These are phyloP conservation scores for Penstemon newberryi DNA, from an alignment of 257 asterid genomes.

Conservation along the genomic window DNA sequence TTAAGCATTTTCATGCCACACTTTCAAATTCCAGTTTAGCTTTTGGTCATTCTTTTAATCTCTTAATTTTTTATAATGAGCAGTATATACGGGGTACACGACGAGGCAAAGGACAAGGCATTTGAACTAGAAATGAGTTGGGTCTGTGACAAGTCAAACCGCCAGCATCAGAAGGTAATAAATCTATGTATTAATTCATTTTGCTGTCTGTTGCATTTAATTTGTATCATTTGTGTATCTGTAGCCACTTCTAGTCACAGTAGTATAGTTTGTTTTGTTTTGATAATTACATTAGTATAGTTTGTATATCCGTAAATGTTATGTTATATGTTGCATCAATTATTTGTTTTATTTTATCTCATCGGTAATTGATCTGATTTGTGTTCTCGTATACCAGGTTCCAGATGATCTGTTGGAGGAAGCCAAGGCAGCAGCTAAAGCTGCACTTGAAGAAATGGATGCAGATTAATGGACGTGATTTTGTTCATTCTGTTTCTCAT, in stretches of 20 bases:
- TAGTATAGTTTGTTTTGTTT: too few species aligned
- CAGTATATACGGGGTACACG: constrained; percentile 95
- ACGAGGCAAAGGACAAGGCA: constrained; percentile 98
- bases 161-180: constrained; percentile 91
- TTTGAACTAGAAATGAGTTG: constrained; percentile 96
- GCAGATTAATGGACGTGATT: constrained; percentile 51
- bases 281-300: too few species aligned
- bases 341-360: too few species aligned
- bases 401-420: constrained; percentile 76
- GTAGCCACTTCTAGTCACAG: too few species aligned
- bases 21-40: not conserved
- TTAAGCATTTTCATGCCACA: not conserved
- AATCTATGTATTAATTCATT: not conserved
- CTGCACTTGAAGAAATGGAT: constrained; percentile 97
- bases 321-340: too few species aligned
- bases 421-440: constrained; percentile 91
- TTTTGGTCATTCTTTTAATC: not conserved
- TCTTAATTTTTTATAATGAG: constrained; percentile 8
- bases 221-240: too few species aligned
- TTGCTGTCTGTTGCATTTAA: too few species aligned
- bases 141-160: constrained; percentile 95
- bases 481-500: not conserved
- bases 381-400: constrained; percentile 46
- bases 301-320: too few species aligned
- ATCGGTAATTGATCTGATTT: not conserved